Conservation (phyloP, 129 eudicot genomes). For the Chrysanthemum seticuspe region DNA sequence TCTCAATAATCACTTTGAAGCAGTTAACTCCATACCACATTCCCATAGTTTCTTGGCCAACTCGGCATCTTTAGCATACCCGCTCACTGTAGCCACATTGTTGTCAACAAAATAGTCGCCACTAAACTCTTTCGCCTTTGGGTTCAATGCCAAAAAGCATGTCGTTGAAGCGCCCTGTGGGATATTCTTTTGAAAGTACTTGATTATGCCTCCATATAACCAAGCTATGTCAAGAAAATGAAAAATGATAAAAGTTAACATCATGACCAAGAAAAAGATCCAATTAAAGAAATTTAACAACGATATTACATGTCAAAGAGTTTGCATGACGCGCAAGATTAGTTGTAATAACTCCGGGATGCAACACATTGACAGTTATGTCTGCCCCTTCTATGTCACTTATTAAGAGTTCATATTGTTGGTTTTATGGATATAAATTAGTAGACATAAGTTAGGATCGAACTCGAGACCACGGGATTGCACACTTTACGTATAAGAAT, state of each 20-base stretch:
- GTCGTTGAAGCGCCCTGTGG: slow-evolving; percentile 61
- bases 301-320: slow-evolving; percentile 19
- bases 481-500: too few species aligned
- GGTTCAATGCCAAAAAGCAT: slow-evolving; percentile 36
- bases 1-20: slow-evolving; percentile 34
- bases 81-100: slow-evolving; percentile 33
- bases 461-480: too few species aligned
- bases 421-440: too few species aligned
- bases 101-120: slow-evolving; percentile 52
- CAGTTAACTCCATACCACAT: slow-evolving; percentile 34
- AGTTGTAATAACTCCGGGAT: slow-evolving; percentile 43
- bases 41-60: slow-evolving; percentile 52
- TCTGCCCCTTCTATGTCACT: slow-evolving; percentile 28
- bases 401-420: too few species aligned
- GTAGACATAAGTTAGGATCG: too few species aligned
- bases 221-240: slow-evolving; percentile 23
- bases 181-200: neutral
- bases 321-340: slow-evolving; percentile 35
- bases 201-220: slow-evolving; percentile 14
- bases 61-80: slow-evolving; percentile 25
- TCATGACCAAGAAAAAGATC: neutral
- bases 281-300: neutral
- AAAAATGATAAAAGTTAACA: neutral
- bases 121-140: slow-evolving; percentile 60
- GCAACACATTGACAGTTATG: slow-evolving; percentile 32